Evolutionary conservation across 257 asterid genomes (phyloP).

Genomic region (Perilla frutescens): DNA sequence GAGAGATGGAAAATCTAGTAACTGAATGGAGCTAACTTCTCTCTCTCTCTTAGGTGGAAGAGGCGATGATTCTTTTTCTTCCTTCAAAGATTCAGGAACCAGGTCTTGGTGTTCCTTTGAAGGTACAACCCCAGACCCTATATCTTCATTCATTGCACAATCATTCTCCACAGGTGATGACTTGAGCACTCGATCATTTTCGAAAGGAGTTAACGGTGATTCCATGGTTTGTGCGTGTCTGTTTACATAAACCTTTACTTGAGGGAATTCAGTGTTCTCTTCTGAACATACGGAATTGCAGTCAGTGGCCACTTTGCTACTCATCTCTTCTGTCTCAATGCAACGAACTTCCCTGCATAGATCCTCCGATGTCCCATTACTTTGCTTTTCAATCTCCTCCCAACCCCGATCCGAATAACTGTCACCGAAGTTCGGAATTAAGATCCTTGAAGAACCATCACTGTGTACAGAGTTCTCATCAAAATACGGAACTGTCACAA

Average conservation of each 20-base stretch:
- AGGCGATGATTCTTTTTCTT: conserved; percentile 26
- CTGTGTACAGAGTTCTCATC: conserved; percentile 48
- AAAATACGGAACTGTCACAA: conserved; percentile 58
- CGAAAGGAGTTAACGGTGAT: conserved; percentile 38
- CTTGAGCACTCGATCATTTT: conserved; percentile 27
- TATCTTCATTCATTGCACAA: conserved; percentile 41
- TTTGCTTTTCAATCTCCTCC: conserved; percentile 81
- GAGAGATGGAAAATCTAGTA: conserved; percentile 45
- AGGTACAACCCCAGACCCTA: conserved; percentile 23
- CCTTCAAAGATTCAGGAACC: conserved; percentile 27
- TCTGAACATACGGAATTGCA: conserved; percentile 36
- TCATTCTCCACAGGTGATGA: conserved; percentile 42
- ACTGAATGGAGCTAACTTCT: conserved; percentile 47
- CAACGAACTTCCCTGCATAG: conserved; percentile 83
- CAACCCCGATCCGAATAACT: conserved; percentile 69
- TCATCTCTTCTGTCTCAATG: conserved; percentile 60
- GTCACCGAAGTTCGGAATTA: conserved; percentile 59
- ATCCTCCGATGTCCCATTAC: conserved; percentile 72
- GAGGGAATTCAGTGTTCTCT: conserved; percentile 40
- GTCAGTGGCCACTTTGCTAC: conserved; percentile 39
- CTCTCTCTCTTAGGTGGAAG: conserved; percentile 39
- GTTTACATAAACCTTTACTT: conserved; percentile 27
- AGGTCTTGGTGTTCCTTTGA: conserved; percentile 38
- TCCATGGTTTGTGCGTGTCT: conserved; percentile 31
- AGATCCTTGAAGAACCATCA: conserved; percentile 49